Evolutionary conservation across 805 yeast species (phyloP), one percentile per base, ranked within the genome.

Genomic region (Metschnikowia colocasiae): DNA sequence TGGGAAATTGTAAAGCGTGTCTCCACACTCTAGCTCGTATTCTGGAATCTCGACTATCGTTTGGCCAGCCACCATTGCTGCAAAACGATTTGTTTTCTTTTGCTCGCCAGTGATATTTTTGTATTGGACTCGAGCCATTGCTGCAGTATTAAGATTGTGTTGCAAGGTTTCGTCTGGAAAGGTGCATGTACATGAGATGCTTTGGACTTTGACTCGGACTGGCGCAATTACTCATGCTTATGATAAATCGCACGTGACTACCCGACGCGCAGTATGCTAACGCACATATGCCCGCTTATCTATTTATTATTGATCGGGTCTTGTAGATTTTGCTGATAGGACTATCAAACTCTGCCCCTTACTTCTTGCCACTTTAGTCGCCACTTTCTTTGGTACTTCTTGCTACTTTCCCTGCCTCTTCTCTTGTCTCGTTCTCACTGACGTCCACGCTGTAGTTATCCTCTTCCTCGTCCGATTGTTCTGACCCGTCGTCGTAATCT

Each of bases 1-100:
- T 0, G 97, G 98, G 37, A 91, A 88, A 23, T 87, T 73, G 38
- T 60, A 63, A 10, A 92, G 67, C 0, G 73, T 65, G 50, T 87
- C 90, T 4, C 96, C 97, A 45, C 94, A 85, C 61, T 94, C 99
- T 20, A 94, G 73, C 27, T 73, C 73, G 57, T 82, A 80, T 50
- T 77, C 74, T 0, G 97, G 96, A 6, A 94, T 73, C 49, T 85
- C 83, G 10, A 86, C 87, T 15, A 88, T 81, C 26, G 80, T 78
- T 67, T 94, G 99, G 38, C 82, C 85, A 19, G 79, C 73, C 9
- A 94, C 95, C 45, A 91, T 69, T 16, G 72, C 72, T 2, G 84
- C 75, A 56, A 79, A 88, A 15, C 87, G 85, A 60, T 94, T 94
- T 46, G 77, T 75, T 3, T 46, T 43, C 20, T 67, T 75, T 56